phyloP scores from a whole-genome alignment of 2,329 filamentous ascomycete genomes.

The Elsinoe ampelina region DNA sequence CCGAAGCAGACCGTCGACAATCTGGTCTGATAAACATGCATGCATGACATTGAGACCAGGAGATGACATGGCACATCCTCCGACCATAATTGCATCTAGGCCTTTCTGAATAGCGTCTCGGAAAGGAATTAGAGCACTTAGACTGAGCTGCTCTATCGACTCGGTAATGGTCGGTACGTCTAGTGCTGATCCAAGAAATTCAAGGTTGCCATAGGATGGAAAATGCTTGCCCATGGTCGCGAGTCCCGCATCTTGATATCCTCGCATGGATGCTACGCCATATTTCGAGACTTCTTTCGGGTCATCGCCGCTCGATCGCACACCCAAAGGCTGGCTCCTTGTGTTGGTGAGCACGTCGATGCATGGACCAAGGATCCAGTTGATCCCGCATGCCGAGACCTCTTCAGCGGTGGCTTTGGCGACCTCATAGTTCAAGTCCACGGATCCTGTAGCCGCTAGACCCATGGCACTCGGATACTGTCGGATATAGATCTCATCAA shows the following conservation, averaged over 20 bases:
- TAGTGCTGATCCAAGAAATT: conserved; percentile 81
- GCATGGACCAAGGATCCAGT: conserved; percentile 88
- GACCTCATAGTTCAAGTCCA: conserved; percentile 76
- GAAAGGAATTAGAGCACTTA: conserved; percentile 88
- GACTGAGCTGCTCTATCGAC: conserved; percentile 79
- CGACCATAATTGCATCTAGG: conserved; percentile 90
- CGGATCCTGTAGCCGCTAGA: conserved; percentile 80
- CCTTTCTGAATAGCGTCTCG: conserved; percentile 80
- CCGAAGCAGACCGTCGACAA: conserved; percentile 82
- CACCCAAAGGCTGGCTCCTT: conserved; percentile 79
- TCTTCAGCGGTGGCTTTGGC: conserved; percentile 91
- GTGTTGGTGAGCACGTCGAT: conserved; percentile 91
- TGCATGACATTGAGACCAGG: conserved; percentile 91
- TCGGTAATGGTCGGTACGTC: conserved; percentile 95
- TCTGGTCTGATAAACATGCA: conserved; percentile 84
- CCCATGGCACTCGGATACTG: conserved; percentile 98
- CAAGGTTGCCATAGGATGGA: conserved; percentile 88
- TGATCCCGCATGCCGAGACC: conserved; percentile 85
- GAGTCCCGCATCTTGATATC: conserved; percentile 83
- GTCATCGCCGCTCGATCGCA: conserved; percentile 83
- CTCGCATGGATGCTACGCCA: conserved; percentile 80
- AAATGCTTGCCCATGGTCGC: conserved; percentile 94
- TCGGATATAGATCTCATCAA: conserved; percentile 89
- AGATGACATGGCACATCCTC: conserved; percentile 86
- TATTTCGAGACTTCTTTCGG: conserved; percentile 92